Conservation (phyloP, 2,329 filamentous ascomycete species). For the Pestalotiopsis sp. region DNA sequence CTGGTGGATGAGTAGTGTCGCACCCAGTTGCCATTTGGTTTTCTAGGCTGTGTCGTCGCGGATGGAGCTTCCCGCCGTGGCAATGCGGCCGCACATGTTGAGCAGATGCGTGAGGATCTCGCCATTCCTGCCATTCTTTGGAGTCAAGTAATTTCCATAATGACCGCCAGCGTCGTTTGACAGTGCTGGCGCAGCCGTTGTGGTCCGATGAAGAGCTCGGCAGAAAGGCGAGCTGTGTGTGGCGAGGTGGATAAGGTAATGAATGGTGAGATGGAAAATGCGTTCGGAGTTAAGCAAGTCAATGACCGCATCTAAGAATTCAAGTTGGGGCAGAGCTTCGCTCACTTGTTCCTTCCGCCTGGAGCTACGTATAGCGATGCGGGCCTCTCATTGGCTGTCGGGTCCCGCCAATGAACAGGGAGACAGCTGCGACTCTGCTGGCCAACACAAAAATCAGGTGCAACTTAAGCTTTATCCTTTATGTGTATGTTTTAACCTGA, state of each 20-base stretch:
- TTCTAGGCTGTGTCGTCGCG: background rate
- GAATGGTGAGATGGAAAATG: background rate
- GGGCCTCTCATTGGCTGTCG: background rate
- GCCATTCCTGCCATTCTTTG: conserved; percentile 5
- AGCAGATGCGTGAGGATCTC: conserved; percentile 5
- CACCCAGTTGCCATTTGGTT: background rate
- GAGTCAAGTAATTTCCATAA: conserved; percentile 7
- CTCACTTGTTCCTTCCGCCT: background rate
- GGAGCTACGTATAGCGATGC: background rate
- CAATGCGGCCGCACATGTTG: background rate
- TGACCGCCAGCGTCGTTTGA: background rate
- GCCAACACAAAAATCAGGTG: too few relatives aligned
- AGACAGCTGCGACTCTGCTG: background rate
- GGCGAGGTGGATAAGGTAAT: background rate
- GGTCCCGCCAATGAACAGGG: background rate
- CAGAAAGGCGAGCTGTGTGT: background rate
- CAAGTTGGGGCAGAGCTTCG: background rate
- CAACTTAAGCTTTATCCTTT: too few relatives aligned
- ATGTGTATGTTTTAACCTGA: too few relatives aligned
- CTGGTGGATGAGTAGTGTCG: conserved; percentile 1
- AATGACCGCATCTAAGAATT: conserved; percentile 6
- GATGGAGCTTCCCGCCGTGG: background rate
- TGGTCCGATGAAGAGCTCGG: background rate
- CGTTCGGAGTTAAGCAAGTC: conserved; percentile 6
- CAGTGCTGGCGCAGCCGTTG: background rate